phyloP scores from a whole-genome alignment of 2,329 filamentous ascomycete species.

The Pseudogymnoascus sp. region DNA sequence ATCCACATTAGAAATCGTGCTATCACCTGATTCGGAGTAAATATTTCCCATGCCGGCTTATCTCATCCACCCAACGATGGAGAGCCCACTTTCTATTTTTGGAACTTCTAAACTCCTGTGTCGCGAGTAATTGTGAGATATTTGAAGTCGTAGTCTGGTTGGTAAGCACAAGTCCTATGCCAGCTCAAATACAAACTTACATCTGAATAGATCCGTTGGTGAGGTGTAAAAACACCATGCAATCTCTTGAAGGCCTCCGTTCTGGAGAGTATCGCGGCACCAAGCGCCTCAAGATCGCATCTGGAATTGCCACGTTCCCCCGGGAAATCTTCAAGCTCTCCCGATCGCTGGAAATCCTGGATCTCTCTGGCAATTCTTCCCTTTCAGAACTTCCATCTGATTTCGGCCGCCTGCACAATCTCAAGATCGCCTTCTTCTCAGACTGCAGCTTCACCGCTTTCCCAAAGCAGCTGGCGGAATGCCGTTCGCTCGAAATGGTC shows the following conservation, averaged over 20 bases:
- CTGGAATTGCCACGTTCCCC: slow-evolving; percentile 31
- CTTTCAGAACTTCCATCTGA: slow-evolving; percentile 36
- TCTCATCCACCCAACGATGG: not conserved
- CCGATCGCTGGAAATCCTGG: slow-evolving; percentile 38
- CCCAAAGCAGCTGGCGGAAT: slow-evolving; percentile 36
- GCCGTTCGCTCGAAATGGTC: slow-evolving; percentile 42
- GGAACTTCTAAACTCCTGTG: not conserved
- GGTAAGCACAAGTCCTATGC: not conserved
- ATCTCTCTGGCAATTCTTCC: slow-evolving; percentile 40
- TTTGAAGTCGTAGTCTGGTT: not conserved
- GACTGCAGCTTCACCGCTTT: slow-evolving; percentile 39
- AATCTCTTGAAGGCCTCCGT: slow-evolving; percentile 13
- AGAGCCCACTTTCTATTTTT: slow-evolving; percentile 4
- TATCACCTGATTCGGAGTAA: not conserved
- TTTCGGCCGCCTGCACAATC: slow-evolving; percentile 35
- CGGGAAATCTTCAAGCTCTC: slow-evolving; percentile 36
- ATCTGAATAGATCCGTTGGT: not conserved
- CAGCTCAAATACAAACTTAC: slow-evolving; percentile 3
- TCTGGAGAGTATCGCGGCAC: slow-evolving; percentile 23
- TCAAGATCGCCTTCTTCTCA: slow-evolving; percentile 43
- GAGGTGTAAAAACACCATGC: slow-evolving; percentile 12
- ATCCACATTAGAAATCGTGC: not conserved
- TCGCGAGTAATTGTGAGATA: slow-evolving; percentile 6
- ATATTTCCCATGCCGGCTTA: not conserved
- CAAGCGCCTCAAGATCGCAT: slow-evolving; percentile 25